Evolutionary conservation across 306 rosid genomes (phyloP).

Genomic region (Castanopsis chinensis): DNA sequence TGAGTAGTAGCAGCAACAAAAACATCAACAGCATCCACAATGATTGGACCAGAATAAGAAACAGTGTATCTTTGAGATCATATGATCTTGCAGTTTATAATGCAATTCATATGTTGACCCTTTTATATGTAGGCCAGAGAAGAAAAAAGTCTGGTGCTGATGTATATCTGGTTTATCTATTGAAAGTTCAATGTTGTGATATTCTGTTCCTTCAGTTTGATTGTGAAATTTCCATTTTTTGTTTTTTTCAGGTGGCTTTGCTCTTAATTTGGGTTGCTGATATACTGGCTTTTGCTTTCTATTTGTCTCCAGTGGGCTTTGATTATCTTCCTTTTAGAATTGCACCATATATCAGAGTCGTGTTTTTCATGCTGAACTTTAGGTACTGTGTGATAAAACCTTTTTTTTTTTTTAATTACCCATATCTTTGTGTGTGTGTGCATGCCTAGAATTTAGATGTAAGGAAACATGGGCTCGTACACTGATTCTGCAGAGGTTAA

Average conservation of each 20-base stretch:
- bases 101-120: neutral
- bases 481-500: neutral
- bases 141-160: neutral
- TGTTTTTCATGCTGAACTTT: constrained; percentile 74
- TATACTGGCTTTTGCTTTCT: constrained; percentile 59
- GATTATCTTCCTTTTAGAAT: constrained; percentile 80
- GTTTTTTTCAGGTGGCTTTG: constrained; percentile 60
- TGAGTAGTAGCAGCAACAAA: neutral
- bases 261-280: constrained; percentile 67
- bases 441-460: neutral
- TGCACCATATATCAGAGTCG: constrained; percentile 89
- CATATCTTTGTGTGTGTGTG: neutral
- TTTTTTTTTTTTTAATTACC: neutral
- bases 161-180: neutral
- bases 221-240: constrained; percentile 20
- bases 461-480: neutral
- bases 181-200: constrained; percentile 3
- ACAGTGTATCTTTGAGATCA: neutral
- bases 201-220: constrained; percentile 16
- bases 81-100: neutral
- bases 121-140: neutral
- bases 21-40: neutral
- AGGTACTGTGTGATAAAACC: constrained; percentile 49
- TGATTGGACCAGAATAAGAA: neutral
- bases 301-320: constrained; percentile 70